Evolutionary conservation across 306 rosid species (phyloP).

Genomic region (Dalbergia oliveri): DNA sequence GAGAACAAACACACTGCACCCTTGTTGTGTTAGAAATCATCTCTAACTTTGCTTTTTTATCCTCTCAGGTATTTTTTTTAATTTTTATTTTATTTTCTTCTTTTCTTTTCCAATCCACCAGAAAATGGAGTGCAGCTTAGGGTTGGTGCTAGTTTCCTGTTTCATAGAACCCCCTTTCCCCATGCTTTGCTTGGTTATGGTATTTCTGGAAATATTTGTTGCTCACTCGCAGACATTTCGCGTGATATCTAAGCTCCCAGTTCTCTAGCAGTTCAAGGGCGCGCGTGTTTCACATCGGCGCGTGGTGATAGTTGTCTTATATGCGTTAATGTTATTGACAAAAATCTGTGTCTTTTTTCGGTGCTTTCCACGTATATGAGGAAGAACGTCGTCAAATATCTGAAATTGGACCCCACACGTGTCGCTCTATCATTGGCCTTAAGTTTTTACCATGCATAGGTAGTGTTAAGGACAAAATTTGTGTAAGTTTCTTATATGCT

Average conservation of each 20-base stretch:
- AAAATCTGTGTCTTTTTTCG: constrained; percentile 48
- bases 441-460: not conserved
- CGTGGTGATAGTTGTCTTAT: constrained; percentile 50
- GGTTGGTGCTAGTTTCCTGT: constrained; percentile 70
- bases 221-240: not conserved
- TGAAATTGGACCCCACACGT: constrained; percentile 49
- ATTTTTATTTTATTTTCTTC: constrained; percentile 18
- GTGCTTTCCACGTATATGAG: constrained; percentile 26
- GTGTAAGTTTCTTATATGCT: too few species aligned
- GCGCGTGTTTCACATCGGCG: not conserved
- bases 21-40: not conserved
- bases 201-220: constrained; percentile 20
- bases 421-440: constrained; percentile 41
- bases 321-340: not conserved
- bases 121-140: constrained; percentile 56
- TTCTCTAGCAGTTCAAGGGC: fast-evolving
- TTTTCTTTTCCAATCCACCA: constrained; percentile 50
- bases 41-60: constrained; percentile 16
- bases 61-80: constrained; percentile 43
- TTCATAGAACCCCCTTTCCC: constrained; percentile 56
- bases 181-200: constrained; percentile 12
- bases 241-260: too few species aligned
- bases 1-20: constrained; percentile 1
- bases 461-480: too few species aligned
- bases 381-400: constrained; percentile 51